Evolutionary conservation across 2,329 filamentous ascomycete genomes (phyloP), one percentile per base, ranked within the genome.

Genomic region (Thermoascus crustaceus): DNA sequence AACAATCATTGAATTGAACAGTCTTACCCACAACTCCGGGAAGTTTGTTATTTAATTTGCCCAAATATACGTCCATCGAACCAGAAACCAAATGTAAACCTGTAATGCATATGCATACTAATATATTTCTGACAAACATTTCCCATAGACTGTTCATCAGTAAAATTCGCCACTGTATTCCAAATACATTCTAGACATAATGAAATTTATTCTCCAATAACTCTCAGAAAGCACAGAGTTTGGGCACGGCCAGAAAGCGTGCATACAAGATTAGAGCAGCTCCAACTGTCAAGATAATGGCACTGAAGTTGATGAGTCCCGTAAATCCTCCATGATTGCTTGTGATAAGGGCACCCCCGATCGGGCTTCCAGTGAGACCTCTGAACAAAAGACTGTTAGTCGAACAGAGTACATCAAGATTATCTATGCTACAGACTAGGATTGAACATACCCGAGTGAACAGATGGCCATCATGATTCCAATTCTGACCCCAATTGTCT

Each of bases 401-500:
- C 14, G 16, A 10, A 8, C 10, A 10, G 16, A 2, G 9, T 7
- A 5, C 5, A 5, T 27, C 17, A 5, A 7, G 14, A 26, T 9
- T 18, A 14, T 6, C 5, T n/a, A 34, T 34, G 14, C 2, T 3
- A 25, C 7, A 27, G 10, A 18, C 9, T 7, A 25, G 18, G 8
- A 27, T 4, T 3, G 9, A n/a, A n/a, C 19, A 11, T 32, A 37
- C 34, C 26, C 34, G 7, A 37, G 21, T 16, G 34, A 37, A 17
- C 25, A 30, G 9, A 30, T 22, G n/a, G 29, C 25, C 26, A 30
- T 32, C 26, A 37, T 23, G 17, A 39, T 23, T 21, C 37, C 37
- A 19, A 36, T 39, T 16, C 30, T 39, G 25, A 37, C 32, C 18
- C 37, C 37, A 20, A 39, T 39, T 10, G 37, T 35, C 7, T 17